phyloP scores from a whole-genome alignment of 805 yeast genomes.

The Teunomyces pallodes region DNA sequence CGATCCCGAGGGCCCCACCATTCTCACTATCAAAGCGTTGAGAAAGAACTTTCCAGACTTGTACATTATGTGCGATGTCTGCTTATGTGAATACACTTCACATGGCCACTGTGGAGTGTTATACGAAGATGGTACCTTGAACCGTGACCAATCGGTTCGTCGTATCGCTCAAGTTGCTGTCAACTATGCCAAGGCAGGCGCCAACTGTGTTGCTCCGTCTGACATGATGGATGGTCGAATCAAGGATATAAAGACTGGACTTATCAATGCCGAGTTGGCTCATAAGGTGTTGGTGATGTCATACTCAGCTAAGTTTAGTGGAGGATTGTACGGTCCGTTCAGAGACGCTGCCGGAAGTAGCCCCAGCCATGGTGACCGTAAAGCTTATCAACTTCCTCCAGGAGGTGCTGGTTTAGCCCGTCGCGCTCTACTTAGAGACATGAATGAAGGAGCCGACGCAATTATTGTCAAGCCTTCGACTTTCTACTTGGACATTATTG shows the following conservation, averaged over 20 bases:
- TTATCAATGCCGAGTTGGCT: slow-evolving; percentile 77
- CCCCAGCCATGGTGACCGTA: slow-evolving; percentile 89
- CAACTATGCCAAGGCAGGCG: slow-evolving; percentile 94
- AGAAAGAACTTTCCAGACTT: slow-evolving; percentile 70
- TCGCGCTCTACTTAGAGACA: slow-evolving; percentile 82
- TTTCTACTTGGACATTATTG: slow-evolving; percentile 86
- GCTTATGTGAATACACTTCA: slow-evolving; percentile 92
- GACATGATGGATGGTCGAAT: slow-evolving; percentile 98
- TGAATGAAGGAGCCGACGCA: slow-evolving; percentile 93
- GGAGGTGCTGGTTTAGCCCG: slow-evolving; percentile 93
- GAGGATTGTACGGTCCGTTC: slow-evolving; percentile 92
- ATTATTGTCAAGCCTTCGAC: slow-evolving; percentile 95
- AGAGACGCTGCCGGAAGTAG: slow-evolving; percentile 95
- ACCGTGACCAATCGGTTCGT: slow-evolving; percentile 68
- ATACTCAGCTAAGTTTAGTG: slow-evolving; percentile 91
- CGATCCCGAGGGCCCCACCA: slow-evolving; percentile 95
- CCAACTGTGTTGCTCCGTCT: slow-evolving; percentile 92
- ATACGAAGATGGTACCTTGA: slow-evolving; percentile 81
- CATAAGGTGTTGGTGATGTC: slow-evolving; percentile 89
- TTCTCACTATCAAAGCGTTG: slow-evolving; percentile 67
- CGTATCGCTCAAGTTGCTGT: slow-evolving; percentile 94
- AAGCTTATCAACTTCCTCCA: slow-evolving; percentile 88
- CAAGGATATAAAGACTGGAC: slow-evolving; percentile 79
- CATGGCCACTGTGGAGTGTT: slow-evolving; percentile 98
- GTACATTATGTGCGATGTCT: slow-evolving; percentile 90